Conservation (phyloP, 305 asterid genomes). For the Vinca major region DNA sequence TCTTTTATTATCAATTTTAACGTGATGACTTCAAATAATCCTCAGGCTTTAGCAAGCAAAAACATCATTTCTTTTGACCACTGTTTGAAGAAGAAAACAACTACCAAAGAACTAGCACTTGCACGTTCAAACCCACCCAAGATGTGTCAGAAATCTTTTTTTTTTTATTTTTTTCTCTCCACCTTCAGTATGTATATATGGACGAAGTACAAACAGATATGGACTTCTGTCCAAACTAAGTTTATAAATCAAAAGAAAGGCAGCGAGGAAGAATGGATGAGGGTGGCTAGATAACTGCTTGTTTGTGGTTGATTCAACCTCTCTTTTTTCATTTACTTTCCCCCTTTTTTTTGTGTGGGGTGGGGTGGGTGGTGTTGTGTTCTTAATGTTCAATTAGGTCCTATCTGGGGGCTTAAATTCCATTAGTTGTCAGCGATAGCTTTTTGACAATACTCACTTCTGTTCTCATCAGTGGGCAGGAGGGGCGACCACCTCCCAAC, state of each 20-base stretch:
- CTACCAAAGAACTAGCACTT: neutral
- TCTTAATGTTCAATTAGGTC: neutral
- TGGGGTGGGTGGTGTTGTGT: neutral
- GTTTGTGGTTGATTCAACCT: neutral
- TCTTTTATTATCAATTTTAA: neutral
- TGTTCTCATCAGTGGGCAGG: neutral
- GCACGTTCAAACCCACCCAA: neutral
- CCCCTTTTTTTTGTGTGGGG: too few relatives aligned
- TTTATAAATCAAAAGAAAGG: neutral
- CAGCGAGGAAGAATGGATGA: neutral
- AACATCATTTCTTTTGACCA: too few relatives aligned
- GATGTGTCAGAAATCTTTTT: neutral
- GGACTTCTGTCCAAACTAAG: neutral
- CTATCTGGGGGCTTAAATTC: neutral
- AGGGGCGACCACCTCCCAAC: too few relatives aligned
- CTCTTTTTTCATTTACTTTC: neutral
- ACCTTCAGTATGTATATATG: neutral
- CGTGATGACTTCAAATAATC: neutral
- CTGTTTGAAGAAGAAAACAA: too few relatives aligned
- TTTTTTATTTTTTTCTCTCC: neutral
- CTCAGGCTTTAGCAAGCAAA: too few relatives aligned
- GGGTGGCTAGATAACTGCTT: neutral
- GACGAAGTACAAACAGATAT: neutral
- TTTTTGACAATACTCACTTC: neutral
- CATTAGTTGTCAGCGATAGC: neutral